These are phyloP conservation scores for Hordeum marinum DNA, from an alignment of 176 grass and related monocot species.

Conservation along the genomic window DNA sequence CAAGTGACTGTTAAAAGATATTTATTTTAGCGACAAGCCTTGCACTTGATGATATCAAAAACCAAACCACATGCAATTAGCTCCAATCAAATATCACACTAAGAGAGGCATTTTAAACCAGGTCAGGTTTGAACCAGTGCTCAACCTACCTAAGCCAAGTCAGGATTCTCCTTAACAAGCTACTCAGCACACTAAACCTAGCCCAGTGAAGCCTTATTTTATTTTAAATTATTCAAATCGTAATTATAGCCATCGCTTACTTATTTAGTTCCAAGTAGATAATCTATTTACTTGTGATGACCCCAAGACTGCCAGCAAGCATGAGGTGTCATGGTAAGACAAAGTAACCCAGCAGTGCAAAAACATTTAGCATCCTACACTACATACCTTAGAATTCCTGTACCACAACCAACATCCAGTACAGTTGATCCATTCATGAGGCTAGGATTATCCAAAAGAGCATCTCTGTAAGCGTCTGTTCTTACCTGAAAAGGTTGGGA, in stretches of 20 bases:
- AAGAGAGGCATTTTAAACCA: neutral
- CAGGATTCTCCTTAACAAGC: neutral
- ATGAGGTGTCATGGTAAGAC: neutral
- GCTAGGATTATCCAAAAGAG: conserved; percentile 68
- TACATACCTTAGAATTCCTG: conserved; percentile 84
- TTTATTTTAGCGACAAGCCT: neutral
- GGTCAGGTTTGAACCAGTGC: neutral
- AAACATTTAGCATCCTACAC: neutral
- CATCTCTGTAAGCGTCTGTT: conserved; percentile 87
- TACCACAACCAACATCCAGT: conserved; percentile 98
- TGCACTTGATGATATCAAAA: neutral
- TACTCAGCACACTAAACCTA: neutral
- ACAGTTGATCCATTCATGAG: conserved; percentile 64
- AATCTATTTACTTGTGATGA: neutral
- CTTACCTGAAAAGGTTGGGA: conserved; percentile 58
- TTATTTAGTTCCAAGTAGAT: neutral
- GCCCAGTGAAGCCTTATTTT: neutral
- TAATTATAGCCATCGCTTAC: neutral
- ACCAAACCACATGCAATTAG: neutral
- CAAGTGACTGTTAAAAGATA: neutral
- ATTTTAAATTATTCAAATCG: neutral
- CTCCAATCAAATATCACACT: neutral
- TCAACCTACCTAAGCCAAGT: neutral
- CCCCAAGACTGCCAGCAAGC: neutral
- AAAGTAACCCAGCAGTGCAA: neutral